Conservation (phyloP, 140 eudicot genomes). For the Oenanthe javanica region DNA sequence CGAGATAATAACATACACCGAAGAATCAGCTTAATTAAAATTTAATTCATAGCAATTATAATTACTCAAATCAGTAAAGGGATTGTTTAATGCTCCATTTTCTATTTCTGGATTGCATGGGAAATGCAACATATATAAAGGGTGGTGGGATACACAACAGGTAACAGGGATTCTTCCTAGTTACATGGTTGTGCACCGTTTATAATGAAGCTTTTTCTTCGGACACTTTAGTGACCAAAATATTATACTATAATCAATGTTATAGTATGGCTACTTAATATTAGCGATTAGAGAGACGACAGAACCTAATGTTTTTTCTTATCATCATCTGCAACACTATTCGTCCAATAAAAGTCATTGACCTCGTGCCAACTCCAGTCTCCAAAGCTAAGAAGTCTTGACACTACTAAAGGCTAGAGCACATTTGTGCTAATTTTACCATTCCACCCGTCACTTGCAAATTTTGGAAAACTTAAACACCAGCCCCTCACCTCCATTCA, state of each 20-base stretch:
- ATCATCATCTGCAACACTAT: neutral
- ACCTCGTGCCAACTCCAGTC: neutral
- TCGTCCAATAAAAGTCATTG: neutral
- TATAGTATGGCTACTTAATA: neutral
- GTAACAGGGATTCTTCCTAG: neutral
- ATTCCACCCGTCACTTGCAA: neutral
- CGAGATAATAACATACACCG: no score
- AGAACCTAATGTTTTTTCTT: neutral
- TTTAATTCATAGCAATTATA: no score
- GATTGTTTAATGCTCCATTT: neutral
- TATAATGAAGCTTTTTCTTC: neutral
- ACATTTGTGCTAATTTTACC: neutral
- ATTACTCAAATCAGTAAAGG: no score
- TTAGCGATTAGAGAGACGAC: neutral
- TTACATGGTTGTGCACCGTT: neutral
- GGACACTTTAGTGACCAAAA: neutral
- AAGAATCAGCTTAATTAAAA: no score
- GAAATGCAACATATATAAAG: neutral
- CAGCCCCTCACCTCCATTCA: slow-evolving; percentile 19
- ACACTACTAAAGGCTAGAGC: neutral
- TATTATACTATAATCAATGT: neutral
- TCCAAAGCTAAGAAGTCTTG: neutral
- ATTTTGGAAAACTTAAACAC: neutral
- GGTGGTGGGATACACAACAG: slow-evolving; percentile 1
- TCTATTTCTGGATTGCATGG: neutral